Evolutionary conservation across 768 basidiomycete genomes (phyloP).

Genomic region (Amanita polypyramis): DNA sequence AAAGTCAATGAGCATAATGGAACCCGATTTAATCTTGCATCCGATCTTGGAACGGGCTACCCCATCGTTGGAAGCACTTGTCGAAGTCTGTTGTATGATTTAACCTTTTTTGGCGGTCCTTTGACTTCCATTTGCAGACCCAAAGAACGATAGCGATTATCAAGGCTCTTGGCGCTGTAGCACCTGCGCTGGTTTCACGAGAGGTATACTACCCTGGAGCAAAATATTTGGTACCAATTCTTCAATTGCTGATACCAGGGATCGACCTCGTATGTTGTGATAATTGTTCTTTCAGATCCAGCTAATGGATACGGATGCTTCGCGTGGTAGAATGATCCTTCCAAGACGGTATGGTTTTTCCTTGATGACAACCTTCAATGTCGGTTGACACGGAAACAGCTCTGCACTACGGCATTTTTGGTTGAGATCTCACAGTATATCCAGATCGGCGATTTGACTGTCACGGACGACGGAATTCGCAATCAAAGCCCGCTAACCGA

Average conservation of each 20-base stretch:
- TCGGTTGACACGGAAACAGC: conserved; percentile 23
- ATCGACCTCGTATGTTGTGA: conserved; percentile 64
- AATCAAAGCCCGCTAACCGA: conserved; percentile 14
- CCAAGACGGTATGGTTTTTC: conserved; percentile 49
- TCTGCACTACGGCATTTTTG: conserved; percentile 69
- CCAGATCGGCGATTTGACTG: conserved; percentile 56
- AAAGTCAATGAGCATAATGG: conserved; percentile 75
- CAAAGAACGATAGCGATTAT: conserved; percentile 80
- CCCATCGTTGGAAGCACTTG: conserved; percentile 80
- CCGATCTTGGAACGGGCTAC: conserved; percentile 77
- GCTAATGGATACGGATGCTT: not conserved
- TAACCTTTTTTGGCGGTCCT: conserved; percentile 1
- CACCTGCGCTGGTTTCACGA: conserved; percentile 71
- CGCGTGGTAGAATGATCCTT: conserved; percentile 54
- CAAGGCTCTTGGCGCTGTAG: conserved; percentile 74
- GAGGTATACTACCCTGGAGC: conserved; percentile 74
- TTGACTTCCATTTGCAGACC: conserved; percentile 37
- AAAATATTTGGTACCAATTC: conserved; percentile 68
- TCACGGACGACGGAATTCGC: not conserved
- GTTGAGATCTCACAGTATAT: conserved; percentile 68
- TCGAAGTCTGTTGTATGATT: conserved; percentile 43
- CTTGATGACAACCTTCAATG: not conserved
- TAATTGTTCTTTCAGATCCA: not conserved
- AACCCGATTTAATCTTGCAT: conserved; percentile 77
- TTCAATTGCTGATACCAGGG: conserved; percentile 75